Conservation (phyloP, 106 monocot species). For the Agapanthus africanus region DNA sequence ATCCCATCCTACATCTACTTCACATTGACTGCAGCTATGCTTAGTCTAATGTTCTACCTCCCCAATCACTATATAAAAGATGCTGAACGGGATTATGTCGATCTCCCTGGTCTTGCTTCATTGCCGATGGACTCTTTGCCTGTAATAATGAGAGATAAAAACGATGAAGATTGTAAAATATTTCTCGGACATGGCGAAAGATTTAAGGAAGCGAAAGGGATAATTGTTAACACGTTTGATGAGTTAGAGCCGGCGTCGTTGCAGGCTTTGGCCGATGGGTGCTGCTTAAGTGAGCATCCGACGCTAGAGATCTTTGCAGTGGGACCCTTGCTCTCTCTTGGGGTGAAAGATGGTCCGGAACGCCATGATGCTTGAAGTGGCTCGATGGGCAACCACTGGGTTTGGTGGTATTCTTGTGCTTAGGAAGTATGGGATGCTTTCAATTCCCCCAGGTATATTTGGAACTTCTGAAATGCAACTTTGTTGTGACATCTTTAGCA, state of each 20-base stretch:
- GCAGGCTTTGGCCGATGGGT: neutral
- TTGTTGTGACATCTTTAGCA: too few relatives aligned
- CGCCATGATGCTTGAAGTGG: constrained; percentile 14
- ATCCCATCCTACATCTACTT: constrained; percentile 25
- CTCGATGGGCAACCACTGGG: constrained; percentile 13
- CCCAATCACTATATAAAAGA: neutral
- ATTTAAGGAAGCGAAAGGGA: constrained; percentile 5
- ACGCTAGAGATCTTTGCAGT: neutral
- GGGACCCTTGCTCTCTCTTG: constrained; percentile 10
- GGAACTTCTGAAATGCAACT: neutral
- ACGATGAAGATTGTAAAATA: neutral
- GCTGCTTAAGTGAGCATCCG: neutral
- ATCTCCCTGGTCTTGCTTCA: neutral
- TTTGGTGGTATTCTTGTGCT: constrained; percentile 23
- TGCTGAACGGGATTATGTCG: neutral
- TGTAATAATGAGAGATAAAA: neutral
- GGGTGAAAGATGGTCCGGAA: neutral
- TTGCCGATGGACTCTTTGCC: neutral
- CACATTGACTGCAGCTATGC: constrained; percentile 11
- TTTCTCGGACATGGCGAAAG: constrained; percentile 6
- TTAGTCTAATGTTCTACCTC: constrained; percentile 13
- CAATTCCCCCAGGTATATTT: neutral
- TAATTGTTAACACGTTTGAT: constrained; percentile 19
- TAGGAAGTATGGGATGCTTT: constrained; percentile 17
- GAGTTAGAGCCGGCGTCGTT: neutral